phyloP scores from a whole-genome alignment of 495 filamentous ascomycete genomes.

The Haplographium delicatum region DNA sequence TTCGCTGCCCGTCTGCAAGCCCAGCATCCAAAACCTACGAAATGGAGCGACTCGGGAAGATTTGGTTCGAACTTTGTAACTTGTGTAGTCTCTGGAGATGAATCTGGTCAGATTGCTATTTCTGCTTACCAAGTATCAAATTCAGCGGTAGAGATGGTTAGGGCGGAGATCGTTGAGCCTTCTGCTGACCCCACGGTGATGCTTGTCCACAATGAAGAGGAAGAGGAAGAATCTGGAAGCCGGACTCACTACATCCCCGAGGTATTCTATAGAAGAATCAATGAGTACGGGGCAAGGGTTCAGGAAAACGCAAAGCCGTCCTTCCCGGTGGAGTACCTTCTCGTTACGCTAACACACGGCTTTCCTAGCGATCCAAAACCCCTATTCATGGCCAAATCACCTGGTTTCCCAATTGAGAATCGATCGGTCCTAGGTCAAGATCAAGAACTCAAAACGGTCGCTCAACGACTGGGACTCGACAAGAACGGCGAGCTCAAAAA shows the following conservation, averaged over 20 bases:
- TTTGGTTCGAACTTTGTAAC: conserved; percentile 98
- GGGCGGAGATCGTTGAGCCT: conserved; percentile 90
- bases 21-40: conserved; percentile 80
- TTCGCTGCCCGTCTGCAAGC: conserved; percentile 87
- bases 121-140: conserved; percentile 94
- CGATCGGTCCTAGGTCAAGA: conserved; percentile 76
- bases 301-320: conserved; percentile 95
- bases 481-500: conserved; percentile 42
- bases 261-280: conserved; percentile 92
- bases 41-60: conserved; percentile 92
- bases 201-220: conserved; percentile 90
- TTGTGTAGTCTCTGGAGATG: conserved; percentile 88
- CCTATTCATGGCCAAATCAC: conserved; percentile 57
- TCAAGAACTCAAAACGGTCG: conserved; percentile 65
- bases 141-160: conserved; percentile 92
- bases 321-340: conserved; percentile 94
- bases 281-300: conserved; percentile 93
- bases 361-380: conserved; percentile 79
- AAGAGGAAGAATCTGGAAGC: conserved; percentile 65
- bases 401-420: conserved; percentile 83
- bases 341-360: conserved; percentile 93
- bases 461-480: conserved; percentile 54
- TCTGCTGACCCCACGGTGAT: conserved; percentile 89
- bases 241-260: conserved; percentile 90
- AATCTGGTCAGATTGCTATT: conserved; percentile 79